phyloP scores from a whole-genome alignment of 768 basidiomycete species.

The Amanita thiersii region DNA sequence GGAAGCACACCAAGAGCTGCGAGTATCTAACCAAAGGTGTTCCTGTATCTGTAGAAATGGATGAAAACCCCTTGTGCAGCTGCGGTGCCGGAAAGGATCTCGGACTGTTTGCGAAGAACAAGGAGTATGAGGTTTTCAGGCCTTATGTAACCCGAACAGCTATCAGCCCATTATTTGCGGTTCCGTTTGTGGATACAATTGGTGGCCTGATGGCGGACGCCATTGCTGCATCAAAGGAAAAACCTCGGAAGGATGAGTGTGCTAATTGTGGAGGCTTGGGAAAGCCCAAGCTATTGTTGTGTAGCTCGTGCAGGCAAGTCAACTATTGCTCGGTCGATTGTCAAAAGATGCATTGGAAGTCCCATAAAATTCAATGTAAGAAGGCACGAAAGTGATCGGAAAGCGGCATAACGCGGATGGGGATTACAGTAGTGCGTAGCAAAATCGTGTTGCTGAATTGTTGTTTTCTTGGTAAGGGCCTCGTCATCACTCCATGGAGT shows the following conservation, averaged over 20 bases:
- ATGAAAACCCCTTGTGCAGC: conserved; percentile 36
- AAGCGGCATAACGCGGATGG: no score
- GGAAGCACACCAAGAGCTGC: conserved; percentile 39
- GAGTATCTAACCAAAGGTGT: conserved; percentile 32
- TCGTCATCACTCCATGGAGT: no score
- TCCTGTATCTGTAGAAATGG: conserved; percentile 29
- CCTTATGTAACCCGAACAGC: conserved; percentile 41
- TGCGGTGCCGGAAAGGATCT: conserved; percentile 46
- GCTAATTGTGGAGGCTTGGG: conserved; percentile 20
- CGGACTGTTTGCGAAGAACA: conserved; percentile 22
- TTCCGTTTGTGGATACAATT: conserved; percentile 38
- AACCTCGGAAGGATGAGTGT: conserved; percentile 15
- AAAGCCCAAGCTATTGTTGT: conserved; percentile 17
- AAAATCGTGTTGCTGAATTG: no score
- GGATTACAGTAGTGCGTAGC: no score
- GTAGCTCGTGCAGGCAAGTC: conserved; percentile 20
- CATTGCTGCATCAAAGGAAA: neutral
- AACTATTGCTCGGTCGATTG: conserved; percentile 27
- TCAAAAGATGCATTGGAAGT: conserved; percentile 29
- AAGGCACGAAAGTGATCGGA: no score
- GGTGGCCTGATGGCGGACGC: conserved; percentile 10
- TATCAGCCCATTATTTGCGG: conserved; percentile 44
- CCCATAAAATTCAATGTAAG: conserved; percentile 9
- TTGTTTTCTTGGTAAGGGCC: no score
- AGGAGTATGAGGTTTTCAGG: conserved; percentile 30